Evolutionary conservation across 176 grass and related monocot genomes (phyloP).

Genomic region (Chrysopogon serrulatus): DNA sequence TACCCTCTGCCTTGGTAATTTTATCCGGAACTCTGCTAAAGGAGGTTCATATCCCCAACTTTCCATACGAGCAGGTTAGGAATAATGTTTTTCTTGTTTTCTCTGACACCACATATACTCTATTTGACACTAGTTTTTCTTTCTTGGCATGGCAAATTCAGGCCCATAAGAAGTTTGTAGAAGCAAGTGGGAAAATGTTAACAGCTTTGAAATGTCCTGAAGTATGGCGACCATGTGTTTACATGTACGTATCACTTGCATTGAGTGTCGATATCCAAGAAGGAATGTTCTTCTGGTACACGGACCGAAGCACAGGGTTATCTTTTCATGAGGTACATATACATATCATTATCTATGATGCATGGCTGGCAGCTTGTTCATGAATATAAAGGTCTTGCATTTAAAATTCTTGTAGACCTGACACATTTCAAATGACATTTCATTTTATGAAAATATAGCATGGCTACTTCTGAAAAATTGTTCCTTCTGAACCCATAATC

Average conservation of each 20-base stretch:
- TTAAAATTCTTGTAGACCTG: not conserved
- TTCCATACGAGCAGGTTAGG: conserved; percentile 58
- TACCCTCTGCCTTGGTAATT: conserved; percentile 58
- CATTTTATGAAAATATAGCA: conserved; percentile 1
- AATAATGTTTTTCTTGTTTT: not conserved
- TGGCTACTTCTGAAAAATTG: not conserved
- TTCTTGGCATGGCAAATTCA: conserved; percentile 25
- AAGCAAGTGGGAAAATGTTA: conserved; percentile 71
- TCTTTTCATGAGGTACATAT: conserved; percentile 73
- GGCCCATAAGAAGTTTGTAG: conserved; percentile 64
- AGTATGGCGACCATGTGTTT: conserved; percentile 84
- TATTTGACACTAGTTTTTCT: not conserved
- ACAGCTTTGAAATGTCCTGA: conserved; percentile 64
- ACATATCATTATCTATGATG: not conserved
- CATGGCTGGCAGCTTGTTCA: not conserved
- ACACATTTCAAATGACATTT: not conserved
- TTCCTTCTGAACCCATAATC: not conserved
- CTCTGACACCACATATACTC: conserved; percentile 1
- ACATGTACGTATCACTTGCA: conserved; percentile 78
- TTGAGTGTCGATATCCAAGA: conserved; percentile 87
- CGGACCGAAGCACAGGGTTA: conserved; percentile 55
- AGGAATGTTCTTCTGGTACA: conserved; percentile 98
- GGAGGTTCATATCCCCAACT: conserved; percentile 46
- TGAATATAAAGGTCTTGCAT: not conserved
- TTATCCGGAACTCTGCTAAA: conserved; percentile 73